Conservation (phyloP, 805 yeast species). For the Teunomyces lycoperdinae region DNA sequence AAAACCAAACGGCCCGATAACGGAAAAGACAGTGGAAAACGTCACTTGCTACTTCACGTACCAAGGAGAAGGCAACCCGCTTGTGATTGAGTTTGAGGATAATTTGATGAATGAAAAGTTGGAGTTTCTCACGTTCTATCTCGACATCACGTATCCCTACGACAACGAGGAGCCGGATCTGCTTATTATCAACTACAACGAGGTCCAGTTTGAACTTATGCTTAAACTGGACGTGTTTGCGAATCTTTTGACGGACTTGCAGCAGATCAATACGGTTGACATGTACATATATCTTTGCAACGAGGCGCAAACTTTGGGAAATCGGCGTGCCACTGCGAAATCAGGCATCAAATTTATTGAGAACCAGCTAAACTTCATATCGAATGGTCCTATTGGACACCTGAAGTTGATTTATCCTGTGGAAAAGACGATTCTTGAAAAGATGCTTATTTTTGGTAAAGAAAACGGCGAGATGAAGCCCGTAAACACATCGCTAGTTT, state of each 20-base stretch:
- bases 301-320: constrained; percentile 9
- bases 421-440: constrained; percentile 60
- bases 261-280: constrained; percentile 34
- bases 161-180: constrained; percentile 18
- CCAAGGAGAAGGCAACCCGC: constrained; percentile 38
- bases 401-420: constrained; percentile 67
- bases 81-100: constrained; percentile 42
- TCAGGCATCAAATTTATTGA: constrained; percentile 9
- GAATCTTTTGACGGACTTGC: constrained; percentile 35
- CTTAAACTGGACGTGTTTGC: constrained; percentile 37
- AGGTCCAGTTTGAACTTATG: constrained; percentile 34
- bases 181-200: constrained; percentile 26
- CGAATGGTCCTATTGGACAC: constrained; percentile 71
- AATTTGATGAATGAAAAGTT: constrained; percentile 37
- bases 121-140: constrained; percentile 38
- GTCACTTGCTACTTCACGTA: constrained; percentile 35
- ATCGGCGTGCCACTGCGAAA: not conserved
- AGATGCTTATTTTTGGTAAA: constrained; percentile 39
- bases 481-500: constrained; percentile 19
- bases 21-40: constrained; percentile 12
- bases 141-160: constrained; percentile 24
- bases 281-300: constrained; percentile 31
- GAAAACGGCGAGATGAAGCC: constrained; percentile 25
- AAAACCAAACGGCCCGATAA: not conserved
- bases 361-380: constrained; percentile 53